Evolutionary conservation across 2,329 filamentous ascomycete genomes (phyloP), one percentile per base, ranked within the genome.

Genomic region (Cladosporium sp.): DNA sequence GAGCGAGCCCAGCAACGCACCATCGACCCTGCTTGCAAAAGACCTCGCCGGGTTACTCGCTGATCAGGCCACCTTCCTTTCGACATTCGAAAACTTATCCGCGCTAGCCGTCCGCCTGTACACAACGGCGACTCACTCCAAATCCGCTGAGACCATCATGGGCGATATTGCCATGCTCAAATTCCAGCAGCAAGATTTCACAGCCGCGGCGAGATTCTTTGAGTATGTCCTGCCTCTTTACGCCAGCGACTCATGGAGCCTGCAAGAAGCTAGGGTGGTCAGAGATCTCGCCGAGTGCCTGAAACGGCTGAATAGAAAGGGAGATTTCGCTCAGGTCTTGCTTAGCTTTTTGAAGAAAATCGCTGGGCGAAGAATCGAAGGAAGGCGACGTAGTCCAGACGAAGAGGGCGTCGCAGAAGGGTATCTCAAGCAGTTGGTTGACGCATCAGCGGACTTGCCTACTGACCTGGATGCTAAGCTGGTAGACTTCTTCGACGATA

Each of bases 101-200:
- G 17, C 40, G 59, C 85, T 88, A 55, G 85, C 91, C 3, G 80
- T 95, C 51, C 86, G 87, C 1, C 88, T 96, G 64, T 95, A 88
- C 65, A 84, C 84, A 12, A 82, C 89, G 4, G 89, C 91, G 4
- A 86, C 84, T 50, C 86, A 92, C 56, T 77, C 77, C 0, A 86
- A 95, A 59, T 88, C 89, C 7, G 84, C 87, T 1, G 84, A 95
- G 59, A 80, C 84, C 17, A 84, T 85, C 54, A 82, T 91, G 67
- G 86, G 89, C 8, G 93, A 99, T 67, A 78, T 97, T 40, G 93
- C 90, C 1, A 80, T 93, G 4, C 73, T 96, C 44, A 91, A 92
- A 61, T 93, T 52, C 40, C 57, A 63, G 48, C 59, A 81, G 87
- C 79, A 80, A 18, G 88, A 97, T 57, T 91, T 84, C 63, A 75